A percentile compares a stretch with the other conserved stretches of the same genome.
Conservation (phyloP, 192 early-diverging fungal species). For the Kappamyces sp. region DNA sequence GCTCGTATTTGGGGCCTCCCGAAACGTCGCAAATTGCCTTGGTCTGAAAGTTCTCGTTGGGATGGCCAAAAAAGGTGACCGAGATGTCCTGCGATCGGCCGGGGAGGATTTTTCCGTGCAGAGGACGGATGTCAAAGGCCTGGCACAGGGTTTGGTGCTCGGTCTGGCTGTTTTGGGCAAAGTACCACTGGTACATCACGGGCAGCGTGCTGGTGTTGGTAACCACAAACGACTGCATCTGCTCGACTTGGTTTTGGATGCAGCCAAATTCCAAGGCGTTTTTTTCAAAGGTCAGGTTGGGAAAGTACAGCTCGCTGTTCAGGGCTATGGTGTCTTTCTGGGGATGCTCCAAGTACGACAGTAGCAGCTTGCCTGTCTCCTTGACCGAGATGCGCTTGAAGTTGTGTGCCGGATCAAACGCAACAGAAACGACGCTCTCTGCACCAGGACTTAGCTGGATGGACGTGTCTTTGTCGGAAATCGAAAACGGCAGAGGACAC, state of each 20-base stretch:
- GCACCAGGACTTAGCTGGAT: slow-evolving; percentile 31
- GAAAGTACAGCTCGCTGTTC: slow-evolving; percentile 42
- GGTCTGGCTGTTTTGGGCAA: slow-evolving; percentile 27
- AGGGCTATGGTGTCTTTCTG: slow-evolving; percentile 49
- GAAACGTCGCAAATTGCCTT: slow-evolving; percentile 44
- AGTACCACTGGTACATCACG: slow-evolving; percentile 44
- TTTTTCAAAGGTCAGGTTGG: slow-evolving; percentile 41
- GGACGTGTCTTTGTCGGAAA: slow-evolving; percentile 21
- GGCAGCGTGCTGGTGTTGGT: slow-evolving; percentile 41
- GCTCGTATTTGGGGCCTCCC: slow-evolving; percentile 54
- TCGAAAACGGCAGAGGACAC: slow-evolving; percentile 34
- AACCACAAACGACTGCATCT: slow-evolving; percentile 32
- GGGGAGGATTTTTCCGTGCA: slow-evolving; percentile 38
- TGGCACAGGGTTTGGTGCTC: slow-evolving; percentile 24
- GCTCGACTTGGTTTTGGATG: slow-evolving; percentile 42
- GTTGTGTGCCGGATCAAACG: slow-evolving; percentile 41
- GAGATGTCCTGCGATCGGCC: slow-evolving; percentile 38
- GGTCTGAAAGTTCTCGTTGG: slow-evolving; percentile 22
- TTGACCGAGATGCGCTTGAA: slow-evolving; percentile 36
- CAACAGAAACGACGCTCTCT: slow-evolving; percentile 21
- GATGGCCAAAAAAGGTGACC: slow-evolving; percentile 43
- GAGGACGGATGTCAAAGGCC: slow-evolving; percentile 48
- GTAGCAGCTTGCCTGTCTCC: slow-evolving; percentile 41
- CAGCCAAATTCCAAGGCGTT: slow-evolving; percentile 38
- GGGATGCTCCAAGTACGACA: slow-evolving; percentile 51